A percentile compares a stretch with the other conserved stretches of the same genome.
These are phyloP conservation scores for Glutinoglossum americanum DNA, from an alignment of 495 filamentous ascomycete genomes.

Conservation along the genomic window DNA sequence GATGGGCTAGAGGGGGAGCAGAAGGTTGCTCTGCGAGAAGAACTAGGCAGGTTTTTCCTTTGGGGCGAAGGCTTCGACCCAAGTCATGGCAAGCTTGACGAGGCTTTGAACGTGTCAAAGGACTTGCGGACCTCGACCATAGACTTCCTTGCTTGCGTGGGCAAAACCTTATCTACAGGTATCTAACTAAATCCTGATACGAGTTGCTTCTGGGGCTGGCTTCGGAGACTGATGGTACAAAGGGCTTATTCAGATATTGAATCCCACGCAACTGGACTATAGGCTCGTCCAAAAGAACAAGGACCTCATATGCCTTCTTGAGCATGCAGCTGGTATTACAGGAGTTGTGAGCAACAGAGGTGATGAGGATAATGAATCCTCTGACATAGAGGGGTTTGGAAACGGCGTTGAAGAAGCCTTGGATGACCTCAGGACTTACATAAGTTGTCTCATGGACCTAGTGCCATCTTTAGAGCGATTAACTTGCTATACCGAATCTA, in stretches of 20 bases:
- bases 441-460: conserved; percentile 6
- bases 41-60: conserved; percentile 10
- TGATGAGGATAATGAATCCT: neutral
- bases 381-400: neutral
- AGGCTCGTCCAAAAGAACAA: too few relatives aligned
- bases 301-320: neutral
- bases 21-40: conserved; percentile 5
- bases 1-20: neutral
- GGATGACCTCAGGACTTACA: conserved; percentile 4
- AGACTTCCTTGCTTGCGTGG: neutral
- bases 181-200: neutral
- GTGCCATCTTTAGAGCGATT: neutral
- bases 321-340: neutral
- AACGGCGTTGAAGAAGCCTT: neutral
- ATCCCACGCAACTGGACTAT: neutral
- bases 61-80: conserved; percentile 11
- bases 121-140: neutral
- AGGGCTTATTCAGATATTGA: neutral
- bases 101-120: conserved; percentile 1
- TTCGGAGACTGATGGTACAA: neutral
- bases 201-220: neutral
- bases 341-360: neutral
- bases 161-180: neutral
- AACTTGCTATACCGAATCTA: neutral
- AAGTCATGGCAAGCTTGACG: conserved; percentile 8